These are phyloP conservation scores for Penicillium fimorum DNA, from an alignment of 495 filamentous ascomycete species.

Conservation along the genomic window DNA sequence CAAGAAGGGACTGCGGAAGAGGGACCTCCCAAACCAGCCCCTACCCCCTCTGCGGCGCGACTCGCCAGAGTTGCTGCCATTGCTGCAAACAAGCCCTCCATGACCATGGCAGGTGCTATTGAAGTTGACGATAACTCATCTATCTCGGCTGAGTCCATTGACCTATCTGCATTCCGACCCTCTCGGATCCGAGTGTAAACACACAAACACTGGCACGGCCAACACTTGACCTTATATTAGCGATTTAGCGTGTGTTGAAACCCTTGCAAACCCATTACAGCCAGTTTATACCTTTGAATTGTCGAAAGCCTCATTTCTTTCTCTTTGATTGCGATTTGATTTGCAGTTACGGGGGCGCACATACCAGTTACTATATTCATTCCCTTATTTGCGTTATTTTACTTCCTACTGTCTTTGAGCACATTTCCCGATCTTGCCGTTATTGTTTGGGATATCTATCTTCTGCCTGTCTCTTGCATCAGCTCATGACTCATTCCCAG, in stretches of 20 bases:
- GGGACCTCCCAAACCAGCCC: constrained; percentile 17
- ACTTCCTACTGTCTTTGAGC: constrained; percentile 5
- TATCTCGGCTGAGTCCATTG: constrained; percentile 40
- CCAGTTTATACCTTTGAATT: constrained; percentile 16
- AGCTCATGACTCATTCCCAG: constrained; percentile 14
- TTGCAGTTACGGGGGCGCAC: background rate
- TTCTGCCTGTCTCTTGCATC: constrained; percentile 23
- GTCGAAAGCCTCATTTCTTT: constrained; percentile 14
- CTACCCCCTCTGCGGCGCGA: constrained; percentile 21
- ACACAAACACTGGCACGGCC: background rate
- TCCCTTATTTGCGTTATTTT: background rate
- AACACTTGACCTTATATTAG: constrained; percentile 14
- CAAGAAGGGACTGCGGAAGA: constrained; percentile 22
- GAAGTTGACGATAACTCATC: constrained; percentile 45
- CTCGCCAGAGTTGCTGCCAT: constrained; percentile 22
- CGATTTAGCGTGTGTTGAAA: constrained; percentile 30
- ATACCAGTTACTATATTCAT: constrained; percentile 4
- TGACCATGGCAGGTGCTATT: constrained; percentile 26
- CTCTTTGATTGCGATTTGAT: constrained; percentile 3
- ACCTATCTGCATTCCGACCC: constrained; percentile 43
- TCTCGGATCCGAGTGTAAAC: constrained; percentile 30
- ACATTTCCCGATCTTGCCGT: background rate
- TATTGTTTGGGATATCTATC: background rate
- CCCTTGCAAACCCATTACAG: constrained; percentile 21
- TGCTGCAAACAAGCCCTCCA: constrained; percentile 17